Evolutionary conservation across 345 rosid species (phyloP), one percentile per base, ranked within the genome.

Genomic region (Diplotaxis tenuifolia): DNA sequence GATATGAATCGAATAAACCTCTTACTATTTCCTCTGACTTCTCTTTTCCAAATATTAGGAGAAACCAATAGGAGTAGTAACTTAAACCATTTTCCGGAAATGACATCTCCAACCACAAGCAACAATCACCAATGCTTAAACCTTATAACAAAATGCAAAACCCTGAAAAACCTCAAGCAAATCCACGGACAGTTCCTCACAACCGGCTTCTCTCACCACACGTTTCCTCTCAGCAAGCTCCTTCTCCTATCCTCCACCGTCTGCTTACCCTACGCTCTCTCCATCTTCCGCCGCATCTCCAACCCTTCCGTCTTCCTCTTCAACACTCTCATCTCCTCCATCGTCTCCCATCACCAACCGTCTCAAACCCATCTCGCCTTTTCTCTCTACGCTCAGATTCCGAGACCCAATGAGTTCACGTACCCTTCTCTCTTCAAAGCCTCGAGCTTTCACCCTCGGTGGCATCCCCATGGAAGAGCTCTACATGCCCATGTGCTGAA

Each of bases 401-500:
- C 78, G 65, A 65, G 32, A 68, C 96, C 91, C 75, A 88, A 88
- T 15, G 55, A 62, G 16, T 84, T 73, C 78, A 88, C 93, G 42
- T 88, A 77, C 68, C 96, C 91, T 23, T 90, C 93, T 79, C 85
- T 87, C 18, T 79, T 88, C 69, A 88, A 86, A 79, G 87, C 88
- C 18, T 84, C 84, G 61, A 82, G 79, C 54, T 79, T 73, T 23
- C 77, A 69, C 19, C 72, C 81, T 7, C 42, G 3, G 2, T 83
- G 79, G 86, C 58, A 82, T 23, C 71, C 54, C 27, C 72, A 76
- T 64, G 93, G 91, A 21, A 72, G 75, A 18, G 79, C 81, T 62
- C 87, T 90, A 62, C 93, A 88, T 54, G 53, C 83, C 77, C 90
- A 87, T 66, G 85, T 79, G 7, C 49, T 86, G 73, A 89, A 87